Evolutionary conservation across 805 yeast species (phyloP), one percentile per base, ranked within the genome.

Genomic region (Nadsonia fulvescens): DNA sequence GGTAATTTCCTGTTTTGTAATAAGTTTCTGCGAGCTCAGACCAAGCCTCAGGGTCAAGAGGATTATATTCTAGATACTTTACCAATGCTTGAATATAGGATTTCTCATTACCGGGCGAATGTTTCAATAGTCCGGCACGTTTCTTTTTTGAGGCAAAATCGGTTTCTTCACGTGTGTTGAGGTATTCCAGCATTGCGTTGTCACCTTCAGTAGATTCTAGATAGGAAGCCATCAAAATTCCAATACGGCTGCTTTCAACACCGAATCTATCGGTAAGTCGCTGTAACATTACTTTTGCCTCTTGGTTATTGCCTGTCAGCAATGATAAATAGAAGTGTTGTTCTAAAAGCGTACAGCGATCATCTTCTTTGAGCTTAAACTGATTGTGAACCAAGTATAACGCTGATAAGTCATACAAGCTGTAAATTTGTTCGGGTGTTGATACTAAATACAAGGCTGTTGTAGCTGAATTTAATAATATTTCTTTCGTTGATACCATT

Each of bases 11-110:
- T 6, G 60, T 33, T 8, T 53, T 44, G 13, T 48, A 48, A 44
- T 86, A 86, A n/a, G 63, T 54, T 18, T 67, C 66, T 3, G 70
- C 74, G 29, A 82, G 54, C 47, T 78, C 92, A 24, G 69, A 58
- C 93, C 92, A 81, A 2, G 75, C 54, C 35, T 74, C 70, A 2
- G 65, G 54, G 46, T 89, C 96, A 12, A 71, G 46, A 1, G 95
- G 93, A 37, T 64, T 68, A 26, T 60, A 50, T 29, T 70, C 72
- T 27, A 78, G 48, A 36, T 61, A 65, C 18, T 55, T 60, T 7
- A 55, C 52, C 37, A 83, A 55, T 28, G 60, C 62, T 18, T 56
- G 52, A 23, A 78, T 59, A 44, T 67, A 77, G n/a, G 48, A 51
- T 28, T 48, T 53, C 11, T 32, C 24, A 27, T 42, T 36, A 4